These are phyloP conservation scores for Suillus variegatus DNA, from an alignment of 768 basidiomycete species.

Conservation along the genomic window DNA sequence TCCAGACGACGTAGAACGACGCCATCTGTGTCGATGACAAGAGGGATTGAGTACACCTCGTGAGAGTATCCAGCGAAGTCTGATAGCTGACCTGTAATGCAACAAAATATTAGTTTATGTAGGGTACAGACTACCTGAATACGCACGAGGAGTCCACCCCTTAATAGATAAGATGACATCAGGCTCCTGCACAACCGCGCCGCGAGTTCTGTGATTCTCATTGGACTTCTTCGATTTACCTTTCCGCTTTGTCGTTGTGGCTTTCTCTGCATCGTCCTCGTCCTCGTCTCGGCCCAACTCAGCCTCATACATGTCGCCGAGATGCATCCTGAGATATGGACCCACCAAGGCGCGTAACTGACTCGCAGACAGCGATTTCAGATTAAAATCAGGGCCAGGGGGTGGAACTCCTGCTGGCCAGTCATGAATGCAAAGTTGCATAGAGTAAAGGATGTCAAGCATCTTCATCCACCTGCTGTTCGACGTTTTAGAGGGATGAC, in stretches of 20 bases:
- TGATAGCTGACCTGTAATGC: background rate
- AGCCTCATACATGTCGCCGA: background rate
- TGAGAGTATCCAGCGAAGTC: background rate
- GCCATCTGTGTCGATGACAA: background rate
- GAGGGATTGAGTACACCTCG: background rate
- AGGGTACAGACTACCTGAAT: background rate
- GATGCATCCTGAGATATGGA: background rate
- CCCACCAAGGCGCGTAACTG: background rate
- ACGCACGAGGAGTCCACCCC: background rate
- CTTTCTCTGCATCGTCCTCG: background rate
- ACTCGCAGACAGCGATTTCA: background rate
- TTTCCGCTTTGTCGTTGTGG: background rate
- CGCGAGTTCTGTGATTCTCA: background rate
- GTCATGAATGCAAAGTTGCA: background rate
- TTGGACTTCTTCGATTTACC: background rate
- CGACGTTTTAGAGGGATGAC: background rate
- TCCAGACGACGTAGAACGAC: background rate
- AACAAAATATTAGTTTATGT: background rate
- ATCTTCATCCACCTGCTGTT: background rate
- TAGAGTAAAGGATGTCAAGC: background rate
- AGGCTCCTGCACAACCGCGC: background rate
- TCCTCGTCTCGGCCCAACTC: background rate
- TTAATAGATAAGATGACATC: background rate
- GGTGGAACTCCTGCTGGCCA: constrained; percentile 2
- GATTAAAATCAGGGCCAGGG: background rate